phyloP scores from a whole-genome alignment of 805 yeast genomes.

The Lachancea dasiensis region DNA sequence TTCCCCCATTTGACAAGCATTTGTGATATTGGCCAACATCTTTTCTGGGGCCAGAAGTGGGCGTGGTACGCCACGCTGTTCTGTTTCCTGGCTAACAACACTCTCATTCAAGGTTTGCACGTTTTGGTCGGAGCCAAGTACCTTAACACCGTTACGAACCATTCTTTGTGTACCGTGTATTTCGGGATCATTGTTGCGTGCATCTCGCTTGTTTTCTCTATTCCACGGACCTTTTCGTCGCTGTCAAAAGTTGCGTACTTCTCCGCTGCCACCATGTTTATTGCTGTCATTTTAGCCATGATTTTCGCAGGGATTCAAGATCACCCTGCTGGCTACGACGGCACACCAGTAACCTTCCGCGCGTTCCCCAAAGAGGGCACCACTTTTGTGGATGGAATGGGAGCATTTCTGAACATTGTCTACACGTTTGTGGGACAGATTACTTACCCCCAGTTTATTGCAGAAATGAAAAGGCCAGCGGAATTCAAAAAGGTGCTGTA shows the following conservation, averaged over 20 bases:
- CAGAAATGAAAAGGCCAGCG: slow-evolving; percentile 51
- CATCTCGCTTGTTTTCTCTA: slow-evolving; percentile 45
- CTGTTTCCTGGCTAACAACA: slow-evolving; percentile 49
- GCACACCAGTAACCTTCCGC: slow-evolving; percentile 38
- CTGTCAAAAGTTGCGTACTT: slow-evolving; percentile 48
- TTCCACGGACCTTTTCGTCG: slow-evolving; percentile 52
- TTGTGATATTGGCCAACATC: slow-evolving; percentile 54
- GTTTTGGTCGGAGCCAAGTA: slow-evolving; percentile 56
- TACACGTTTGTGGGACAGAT: slow-evolving; percentile 62
- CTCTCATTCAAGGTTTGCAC: slow-evolving; percentile 53
- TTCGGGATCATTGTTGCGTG: slow-evolving; percentile 45
- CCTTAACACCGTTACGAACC: slow-evolving; percentile 48
- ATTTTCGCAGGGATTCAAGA: slow-evolving; percentile 47
- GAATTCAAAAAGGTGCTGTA: slow-evolving; percentile 54
- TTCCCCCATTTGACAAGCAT: slow-evolving; percentile 48
- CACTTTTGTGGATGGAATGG: slow-evolving; percentile 48
- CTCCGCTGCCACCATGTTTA: slow-evolving; percentile 52
- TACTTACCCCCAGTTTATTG: slow-evolving; percentile 55
- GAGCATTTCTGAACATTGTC: slow-evolving; percentile 52
- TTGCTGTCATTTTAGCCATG: slow-evolving; percentile 48
- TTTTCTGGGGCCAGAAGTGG: slow-evolving; percentile 45
- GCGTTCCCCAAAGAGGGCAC: slow-evolving; percentile 50
- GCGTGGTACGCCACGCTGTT: slow-evolving; percentile 55
- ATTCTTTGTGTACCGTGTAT: slow-evolving; percentile 46
- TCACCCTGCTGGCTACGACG: slow-evolving; percentile 41